Base-by-base conservation (phyloP, 805 yeast genomes). In the Kodamaea leandrae region DNA sequence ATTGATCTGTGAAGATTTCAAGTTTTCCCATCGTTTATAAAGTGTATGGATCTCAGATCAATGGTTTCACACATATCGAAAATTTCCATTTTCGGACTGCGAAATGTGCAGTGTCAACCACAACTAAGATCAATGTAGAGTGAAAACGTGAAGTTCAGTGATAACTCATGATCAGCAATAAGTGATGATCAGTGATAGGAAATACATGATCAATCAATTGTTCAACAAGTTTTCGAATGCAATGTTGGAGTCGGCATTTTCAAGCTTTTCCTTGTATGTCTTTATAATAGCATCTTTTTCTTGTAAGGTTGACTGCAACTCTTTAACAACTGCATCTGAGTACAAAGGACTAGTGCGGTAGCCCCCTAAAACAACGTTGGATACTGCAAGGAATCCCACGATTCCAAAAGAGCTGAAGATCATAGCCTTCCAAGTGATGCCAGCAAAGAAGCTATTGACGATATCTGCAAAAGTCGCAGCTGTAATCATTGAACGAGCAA, bases 401-500 rank as follows among this genome's bases (percentile, higher is more conserved):
- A 76, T 57, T 15, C 77, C 50, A 1, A 73, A 34, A 3, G 68
- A 44, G 12, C 80, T 50, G 40, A 80, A 70, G 3, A 77, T 46
- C 55, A 85, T 70, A 3, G 89, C 69, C 57, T 85, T 82, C 76
- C 86, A 75, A 23, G 82, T 77, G 27, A 87, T 82, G 2, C 86
- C 83, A 43, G 73, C 77, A 16, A 86, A 63, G 52, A 87, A 87
- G 1, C 89, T 80, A 60, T 88, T 85, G 33, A 88, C 66, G 6
- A 86, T 84, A 47, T 84, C 91, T 1, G 95, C 95, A 51, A 87
- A 72, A 0, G 91, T 82, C 55, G 83, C 89, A 0, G 95, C 95
- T 35, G 89, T 80, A 41, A 88, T 74, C 45, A 72, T 73, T 1
- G 91, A 85, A 36, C 79, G 74, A 3, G 86, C 90, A 9, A 82